A percentile compares a stretch with the other conserved stretches of the same genome.
phyloP scores from a whole-genome alignment of 495 filamentous ascomycete species.

The Cercophora sp. region DNA sequence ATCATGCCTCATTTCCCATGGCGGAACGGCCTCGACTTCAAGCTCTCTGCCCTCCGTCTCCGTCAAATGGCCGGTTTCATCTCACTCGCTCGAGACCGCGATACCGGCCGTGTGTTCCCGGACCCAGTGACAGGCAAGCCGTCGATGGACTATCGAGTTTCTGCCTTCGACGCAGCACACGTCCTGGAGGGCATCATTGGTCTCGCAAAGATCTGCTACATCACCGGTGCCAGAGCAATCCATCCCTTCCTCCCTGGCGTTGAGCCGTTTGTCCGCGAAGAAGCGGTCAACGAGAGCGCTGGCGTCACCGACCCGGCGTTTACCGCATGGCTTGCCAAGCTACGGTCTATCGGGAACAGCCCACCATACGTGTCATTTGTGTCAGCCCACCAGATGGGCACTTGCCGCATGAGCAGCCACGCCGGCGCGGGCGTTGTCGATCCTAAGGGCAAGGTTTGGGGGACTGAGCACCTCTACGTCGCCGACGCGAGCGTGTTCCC shows the following conservation, averaged over 20 bases:
- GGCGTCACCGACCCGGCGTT: constrained; percentile 66
- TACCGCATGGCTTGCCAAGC: constrained; percentile 59
- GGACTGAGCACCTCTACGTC: constrained; percentile 66
- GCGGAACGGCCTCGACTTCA: constrained; percentile 61
- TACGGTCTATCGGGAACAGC: constrained; percentile 49
- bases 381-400: constrained; percentile 88
- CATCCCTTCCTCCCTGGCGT: constrained; percentile 56
- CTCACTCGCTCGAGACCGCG: constrained; percentile 65
- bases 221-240: constrained; percentile 75
- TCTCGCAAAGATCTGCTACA: constrained; percentile 69
- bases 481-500: constrained; percentile 88
- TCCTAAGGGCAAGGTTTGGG: constrained; percentile 72
- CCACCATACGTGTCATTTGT: constrained; percentile 43
- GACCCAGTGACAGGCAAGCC: constrained; percentile 64
- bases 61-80: constrained; percentile 65
- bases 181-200: constrained; percentile 68
- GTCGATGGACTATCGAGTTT: constrained; percentile 64
- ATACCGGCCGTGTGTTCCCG: constrained; percentile 68
- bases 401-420: constrained; percentile 71
- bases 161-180: constrained; percentile 64
- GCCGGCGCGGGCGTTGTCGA: constrained; percentile 68
- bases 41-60: constrained; percentile 58
- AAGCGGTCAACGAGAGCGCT: constrained; percentile 27
- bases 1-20: constrained; percentile 58
- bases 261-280: constrained; percentile 60